Percentiles rank a stretch among this genome's conserved stretches.
phyloP scores from a whole-genome alignment of 2,329 filamentous ascomycete species.

The Hortaea werneckii region DNA sequence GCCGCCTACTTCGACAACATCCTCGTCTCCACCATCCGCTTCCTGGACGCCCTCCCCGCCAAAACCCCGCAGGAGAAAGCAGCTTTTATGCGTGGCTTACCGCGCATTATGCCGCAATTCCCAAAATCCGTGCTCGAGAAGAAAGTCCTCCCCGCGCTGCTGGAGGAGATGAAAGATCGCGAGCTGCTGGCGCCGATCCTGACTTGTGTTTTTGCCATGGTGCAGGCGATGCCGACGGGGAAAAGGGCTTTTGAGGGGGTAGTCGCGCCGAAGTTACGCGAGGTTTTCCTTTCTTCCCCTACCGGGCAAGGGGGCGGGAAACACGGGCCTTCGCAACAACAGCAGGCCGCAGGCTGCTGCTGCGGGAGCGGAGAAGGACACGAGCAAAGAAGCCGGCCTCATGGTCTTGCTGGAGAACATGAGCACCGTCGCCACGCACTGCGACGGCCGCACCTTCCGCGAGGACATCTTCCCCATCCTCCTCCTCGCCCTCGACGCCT shows the following conservation, averaged over 20 bases:
- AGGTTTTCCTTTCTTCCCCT: slow-evolving; percentile 59
- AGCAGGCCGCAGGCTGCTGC: slow-evolving; percentile 5
- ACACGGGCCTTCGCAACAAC: not conserved
- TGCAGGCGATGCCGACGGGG: slow-evolving; percentile 66
- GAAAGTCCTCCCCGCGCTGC: slow-evolving; percentile 76
- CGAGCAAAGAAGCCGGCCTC: slow-evolving; percentile 74
- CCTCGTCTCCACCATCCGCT: slow-evolving; percentile 89
- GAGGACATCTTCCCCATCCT: slow-evolving; percentile 88
- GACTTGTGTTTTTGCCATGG: slow-evolving; percentile 85
- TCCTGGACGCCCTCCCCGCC: slow-evolving; percentile 79
- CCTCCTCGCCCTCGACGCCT: slow-evolving; percentile 65
- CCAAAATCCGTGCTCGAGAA: slow-evolving; percentile 89
- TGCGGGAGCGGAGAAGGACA: slow-evolving; percentile 57
- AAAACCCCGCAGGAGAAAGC: slow-evolving; percentile 88
- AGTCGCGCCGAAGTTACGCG: slow-evolving; percentile 73
- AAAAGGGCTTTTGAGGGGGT: slow-evolving; percentile 73
- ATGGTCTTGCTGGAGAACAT: slow-evolving; percentile 88
- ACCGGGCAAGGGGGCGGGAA: too few species aligned
- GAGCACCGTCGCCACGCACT: slow-evolving; percentile 64
- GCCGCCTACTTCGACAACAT: slow-evolving; percentile 97
- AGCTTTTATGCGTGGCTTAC: slow-evolving; percentile 80
- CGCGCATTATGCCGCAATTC: slow-evolving; percentile 81
- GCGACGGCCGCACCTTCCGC: slow-evolving; percentile 85
- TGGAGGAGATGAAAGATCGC: slow-evolving; percentile 90
- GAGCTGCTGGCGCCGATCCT: slow-evolving; percentile 77